Percentiles rank a stretch among this genome's conserved stretches.
phyloP scores from a whole-genome alignment of 495 filamentous ascomycete genomes.

The Penicillium turbatum region DNA sequence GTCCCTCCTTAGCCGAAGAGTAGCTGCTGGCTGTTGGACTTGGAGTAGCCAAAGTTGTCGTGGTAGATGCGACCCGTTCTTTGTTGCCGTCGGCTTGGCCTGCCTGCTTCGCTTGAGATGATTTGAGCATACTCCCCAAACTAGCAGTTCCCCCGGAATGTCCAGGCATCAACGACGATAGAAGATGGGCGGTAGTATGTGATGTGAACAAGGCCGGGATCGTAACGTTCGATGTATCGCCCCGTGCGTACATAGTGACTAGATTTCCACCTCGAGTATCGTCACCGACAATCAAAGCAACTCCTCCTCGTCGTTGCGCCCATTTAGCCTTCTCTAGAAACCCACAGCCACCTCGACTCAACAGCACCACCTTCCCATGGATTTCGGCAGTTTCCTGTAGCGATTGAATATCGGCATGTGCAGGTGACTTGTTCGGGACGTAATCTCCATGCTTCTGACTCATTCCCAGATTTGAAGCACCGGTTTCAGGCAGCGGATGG shows the following conservation, averaged over 20 bases:
- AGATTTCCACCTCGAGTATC: slow-evolving; percentile 78
- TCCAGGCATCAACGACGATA: slow-evolving; percentile 81
- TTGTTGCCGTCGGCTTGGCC: slow-evolving; percentile 20
- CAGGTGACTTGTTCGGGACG: slow-evolving; percentile 41
- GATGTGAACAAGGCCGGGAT: slow-evolving; percentile 95
- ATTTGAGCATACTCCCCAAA: slow-evolving; percentile 43
- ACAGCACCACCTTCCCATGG: slow-evolving; percentile 80
- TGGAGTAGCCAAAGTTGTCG: slow-evolving; percentile 18
- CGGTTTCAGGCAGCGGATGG: slow-evolving; percentile 53
- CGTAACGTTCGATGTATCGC: slow-evolving; percentile 89
- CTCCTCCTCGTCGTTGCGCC: slow-evolving; percentile 84
- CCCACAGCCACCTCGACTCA: slow-evolving; percentile 90
- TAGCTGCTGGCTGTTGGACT: slow-evolving; percentile 27
- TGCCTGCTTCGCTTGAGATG: slow-evolving; percentile 19
- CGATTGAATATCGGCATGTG: slow-evolving; percentile 91
- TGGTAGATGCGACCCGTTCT: slow-evolving; percentile 22
- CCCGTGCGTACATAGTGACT: slow-evolving; percentile 94
- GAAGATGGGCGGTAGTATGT: slow-evolving; percentile 85
- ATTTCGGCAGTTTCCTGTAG: slow-evolving; percentile 94
- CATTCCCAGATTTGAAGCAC: slow-evolving; percentile 25
- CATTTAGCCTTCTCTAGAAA: slow-evolving; percentile 97
- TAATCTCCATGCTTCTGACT: slow-evolving; percentile 40
- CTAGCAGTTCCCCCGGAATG: slow-evolving; percentile 55
- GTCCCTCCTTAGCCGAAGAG: slow-evolving; percentile 19
- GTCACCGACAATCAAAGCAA: slow-evolving; percentile 91